These are phyloP conservation scores for Aspergillus saccharolyticus DNA, from an alignment of 495 filamentous ascomycete species.

Conservation along the genomic window DNA sequence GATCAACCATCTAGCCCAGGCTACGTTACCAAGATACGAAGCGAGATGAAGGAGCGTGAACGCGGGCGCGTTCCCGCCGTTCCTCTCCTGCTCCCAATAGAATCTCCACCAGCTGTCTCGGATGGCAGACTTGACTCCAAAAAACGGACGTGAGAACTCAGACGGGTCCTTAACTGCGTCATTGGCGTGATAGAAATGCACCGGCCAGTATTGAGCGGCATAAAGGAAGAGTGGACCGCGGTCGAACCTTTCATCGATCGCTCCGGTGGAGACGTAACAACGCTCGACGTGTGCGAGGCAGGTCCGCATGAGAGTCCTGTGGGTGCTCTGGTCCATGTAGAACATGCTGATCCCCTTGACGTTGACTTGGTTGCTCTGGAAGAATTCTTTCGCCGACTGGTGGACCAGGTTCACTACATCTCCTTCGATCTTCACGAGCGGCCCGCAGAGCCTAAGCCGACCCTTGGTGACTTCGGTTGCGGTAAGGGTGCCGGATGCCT, in stretches of 20 bases:
- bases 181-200: conserved; percentile 21
- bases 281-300: conserved; percentile 23
- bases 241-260: neutral
- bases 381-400: conserved; percentile 24
- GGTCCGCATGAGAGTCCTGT: conserved; percentile 23
- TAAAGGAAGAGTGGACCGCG: conserved; percentile 19
- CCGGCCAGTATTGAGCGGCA: conserved; percentile 24
- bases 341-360: conserved; percentile 26
- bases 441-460: conserved; percentile 10
- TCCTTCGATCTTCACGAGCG: conserved; percentile 17
- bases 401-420: conserved; percentile 24
- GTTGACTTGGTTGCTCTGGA: conserved; percentile 21
- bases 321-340: conserved; percentile 19
- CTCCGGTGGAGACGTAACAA: conserved; percentile 7
- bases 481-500: conserved; percentile 1
- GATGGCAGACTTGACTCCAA: conserved; percentile 18
- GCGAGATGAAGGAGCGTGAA: conserved; percentile 38
- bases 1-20: conserved; percentile 24
- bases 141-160: conserved; percentile 25
- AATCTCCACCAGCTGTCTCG: conserved; percentile 26
- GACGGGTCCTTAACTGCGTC: conserved; percentile 10
- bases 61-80: conserved; percentile 17
- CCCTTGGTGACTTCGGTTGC: conserved; percentile 9
- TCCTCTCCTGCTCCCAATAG: conserved; percentile 27
- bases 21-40: conserved; percentile 29